Evolutionary conservation across 371 early-diverging fungal species (phyloP).

Genomic region (Mycotypha africana): DNA sequence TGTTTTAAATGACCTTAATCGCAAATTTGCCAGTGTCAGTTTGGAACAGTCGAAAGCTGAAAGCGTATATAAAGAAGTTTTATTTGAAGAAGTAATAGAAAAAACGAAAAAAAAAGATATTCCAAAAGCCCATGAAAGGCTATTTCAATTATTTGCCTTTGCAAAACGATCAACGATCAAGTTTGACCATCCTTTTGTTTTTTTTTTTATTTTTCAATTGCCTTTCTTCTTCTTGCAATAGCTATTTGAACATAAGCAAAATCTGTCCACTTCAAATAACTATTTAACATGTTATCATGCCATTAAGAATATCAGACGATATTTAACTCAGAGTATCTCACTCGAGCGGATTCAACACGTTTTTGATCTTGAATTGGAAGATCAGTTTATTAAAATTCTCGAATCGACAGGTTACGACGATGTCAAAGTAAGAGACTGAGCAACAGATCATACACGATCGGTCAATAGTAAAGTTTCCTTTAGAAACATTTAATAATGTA

Average conservation of each 20-base stretch:
- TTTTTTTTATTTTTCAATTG: too few relatives aligned
- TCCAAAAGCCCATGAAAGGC: too few relatives aligned
- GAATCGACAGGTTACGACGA: conserved; percentile 10
- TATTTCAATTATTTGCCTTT: too few relatives aligned
- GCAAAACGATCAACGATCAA: too few relatives aligned
- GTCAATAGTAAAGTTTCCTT: too few relatives aligned
- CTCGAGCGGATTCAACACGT: conserved; percentile 9
- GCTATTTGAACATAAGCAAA: conserved; percentile 11
- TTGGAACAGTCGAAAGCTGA: neutral
- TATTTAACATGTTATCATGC: conserved; percentile 8
- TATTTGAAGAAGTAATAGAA: too few relatives aligned
- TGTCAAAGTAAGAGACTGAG: conserved; percentile 14
- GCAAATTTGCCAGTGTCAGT: neutral
- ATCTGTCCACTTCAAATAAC: conserved; percentile 1
- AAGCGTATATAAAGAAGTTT: too few relatives aligned
- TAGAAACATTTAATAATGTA: too few relatives aligned
- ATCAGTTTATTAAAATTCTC: conserved; percentile 1
- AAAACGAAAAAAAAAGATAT: too few relatives aligned
- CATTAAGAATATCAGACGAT: conserved; percentile 14
- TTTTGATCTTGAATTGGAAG: conserved; percentile 7
- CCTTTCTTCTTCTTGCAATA: too few relatives aligned
- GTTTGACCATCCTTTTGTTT: too few relatives aligned
- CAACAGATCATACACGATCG: neutral
- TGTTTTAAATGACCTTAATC: neutral
- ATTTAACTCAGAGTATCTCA: conserved; percentile 13